Base-by-base conservation (phyloP, 805 yeast genomes). In the Yarrowia osloensis region DNA sequence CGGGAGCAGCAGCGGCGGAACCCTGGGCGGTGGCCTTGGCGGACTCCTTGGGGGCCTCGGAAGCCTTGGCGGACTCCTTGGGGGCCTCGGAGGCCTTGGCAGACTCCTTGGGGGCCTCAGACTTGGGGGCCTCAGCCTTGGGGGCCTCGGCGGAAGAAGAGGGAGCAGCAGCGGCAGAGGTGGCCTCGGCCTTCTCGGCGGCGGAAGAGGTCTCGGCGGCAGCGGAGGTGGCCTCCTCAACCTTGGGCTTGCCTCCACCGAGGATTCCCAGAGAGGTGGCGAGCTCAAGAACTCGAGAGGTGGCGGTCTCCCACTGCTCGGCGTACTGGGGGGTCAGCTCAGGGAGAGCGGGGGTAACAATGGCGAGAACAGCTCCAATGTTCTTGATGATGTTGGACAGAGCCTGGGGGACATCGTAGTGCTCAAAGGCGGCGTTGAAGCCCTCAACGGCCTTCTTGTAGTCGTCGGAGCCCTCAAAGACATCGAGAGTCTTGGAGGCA, bases 331-430 rank as follows among this genome's bases (percentile, higher is more conserved):
- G 63, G 63, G 63, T 57, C 26, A 57, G 63, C 8, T 37, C 2
- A 49, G 63, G 63, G 26, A 57, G 63, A 40, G 63, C 17, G 26
- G 63, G 63, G 28, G 63, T 57, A 13, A 57, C 49, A 35, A 57
- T 39, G 46, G 49, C 63, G 6, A 57, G 46, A 21, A 57, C 49
- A 9, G 37, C 49, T 2, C 63, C 63, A 19, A 57, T 39, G 63
- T 57, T 57, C 13, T 8, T 4, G 37, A 57, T 57, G 63, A 57
- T 35, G 63, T 57, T 57, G 49, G 63, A 57, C 47, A 39, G 46
- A 40, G 49, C 49, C 49, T 39, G 49, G 49, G 63, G 49, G 35
- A 39, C 49, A 40, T 57, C 63, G 63, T 39, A 57, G 47, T 57
- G 63, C 15, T 7, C 35, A 12, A 57, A 29, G 37, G 49, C 63